A percentile compares a stretch with the other conserved stretches of the same genome.
Conservation (phyloP, 2,329 filamentous ascomycete species). For the Fusarium paranaense region DNA sequence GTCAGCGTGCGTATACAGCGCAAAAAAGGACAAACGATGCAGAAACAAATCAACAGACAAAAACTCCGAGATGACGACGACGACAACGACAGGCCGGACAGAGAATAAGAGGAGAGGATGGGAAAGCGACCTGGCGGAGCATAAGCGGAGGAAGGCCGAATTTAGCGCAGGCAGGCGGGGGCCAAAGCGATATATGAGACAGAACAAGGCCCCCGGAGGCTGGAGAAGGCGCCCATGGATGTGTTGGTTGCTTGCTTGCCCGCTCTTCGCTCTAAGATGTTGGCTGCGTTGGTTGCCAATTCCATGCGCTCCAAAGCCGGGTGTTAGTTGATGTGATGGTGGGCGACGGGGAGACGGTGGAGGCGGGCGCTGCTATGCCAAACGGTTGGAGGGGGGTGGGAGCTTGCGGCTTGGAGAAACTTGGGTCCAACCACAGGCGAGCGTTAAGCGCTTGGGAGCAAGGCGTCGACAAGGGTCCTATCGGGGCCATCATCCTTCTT, state of each 20-base stretch:
- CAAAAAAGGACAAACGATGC: background rate
- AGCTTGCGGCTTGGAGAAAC: conserved; percentile 7
- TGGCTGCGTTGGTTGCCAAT: conserved; percentile 12
- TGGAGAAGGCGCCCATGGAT: background rate
- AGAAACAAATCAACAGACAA: background rate
- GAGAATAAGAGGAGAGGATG: conserved; percentile 1
- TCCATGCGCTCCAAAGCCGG: background rate
- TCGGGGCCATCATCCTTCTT: background rate
- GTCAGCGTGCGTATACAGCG: background rate
- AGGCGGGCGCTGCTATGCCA: background rate
- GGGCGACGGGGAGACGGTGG: conserved; percentile 3
- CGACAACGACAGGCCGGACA: background rate
- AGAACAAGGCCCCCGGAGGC: conserved; percentile 1
- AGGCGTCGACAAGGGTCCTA: conserved; percentile 2
- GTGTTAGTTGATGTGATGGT: conserved; percentile 14
- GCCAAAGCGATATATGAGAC: conserved; percentile 11
- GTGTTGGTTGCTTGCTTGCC: background rate
- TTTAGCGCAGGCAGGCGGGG: conserved; percentile 4
- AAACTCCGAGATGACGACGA: conserved; percentile 2
- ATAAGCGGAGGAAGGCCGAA: conserved; percentile 4
- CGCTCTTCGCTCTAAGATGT: background rate
- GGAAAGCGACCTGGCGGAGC: conserved; percentile 1
- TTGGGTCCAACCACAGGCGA: conserved; percentile 6
- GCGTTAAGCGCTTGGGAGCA: conserved; percentile 11
- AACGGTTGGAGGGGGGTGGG: conserved; percentile 5